phyloP scores from a whole-genome alignment of 176 grass and related monocot species.

The Ananas comosus region DNA sequence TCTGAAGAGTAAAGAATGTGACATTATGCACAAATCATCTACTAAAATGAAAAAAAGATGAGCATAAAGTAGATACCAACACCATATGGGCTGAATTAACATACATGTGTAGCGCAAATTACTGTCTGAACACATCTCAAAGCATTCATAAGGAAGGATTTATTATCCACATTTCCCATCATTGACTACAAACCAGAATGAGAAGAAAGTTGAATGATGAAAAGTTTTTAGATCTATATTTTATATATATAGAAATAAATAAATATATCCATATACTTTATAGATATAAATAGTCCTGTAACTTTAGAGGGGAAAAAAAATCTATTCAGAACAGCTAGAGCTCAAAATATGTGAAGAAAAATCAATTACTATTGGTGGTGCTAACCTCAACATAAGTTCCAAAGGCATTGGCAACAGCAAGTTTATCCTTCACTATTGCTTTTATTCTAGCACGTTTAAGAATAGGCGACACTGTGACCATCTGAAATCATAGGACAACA shows the following conservation, averaged over 20 bases:
- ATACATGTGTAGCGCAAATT: slow-evolving; percentile 69
- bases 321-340: too few species aligned
- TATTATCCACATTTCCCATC: slow-evolving; percentile 53
- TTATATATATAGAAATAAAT: too few species aligned
- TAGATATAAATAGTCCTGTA: too few species aligned
- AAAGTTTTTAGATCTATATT: not conserved
- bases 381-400: slow-evolving; percentile 85
- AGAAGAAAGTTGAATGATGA: not conserved
- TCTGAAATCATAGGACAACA: slow-evolving; percentile 28
- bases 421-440: slow-evolving; percentile 81
- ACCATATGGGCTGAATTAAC: slow-evolving; percentile 13
- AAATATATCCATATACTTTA: too few species aligned
- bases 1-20: too few species aligned
- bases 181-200: slow-evolving; percentile 40
- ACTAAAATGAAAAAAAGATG: not conserved
- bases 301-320: too few species aligned
- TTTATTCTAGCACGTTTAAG: slow-evolving; percentile 88
- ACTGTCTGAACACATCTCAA: slow-evolving; percentile 59
- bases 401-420: slow-evolving; percentile 64
- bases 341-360: not conserved
- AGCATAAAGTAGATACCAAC: not conserved
- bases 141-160: slow-evolving; percentile 60
- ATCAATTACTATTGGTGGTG: not conserved
- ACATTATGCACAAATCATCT: not conserved
- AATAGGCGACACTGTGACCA: slow-evolving; percentile 74